Evolutionary conservation across 148 eudicot species (phyloP), one percentile per base, ranked within the genome.

Genomic region (Nyssa sinensis): DNA sequence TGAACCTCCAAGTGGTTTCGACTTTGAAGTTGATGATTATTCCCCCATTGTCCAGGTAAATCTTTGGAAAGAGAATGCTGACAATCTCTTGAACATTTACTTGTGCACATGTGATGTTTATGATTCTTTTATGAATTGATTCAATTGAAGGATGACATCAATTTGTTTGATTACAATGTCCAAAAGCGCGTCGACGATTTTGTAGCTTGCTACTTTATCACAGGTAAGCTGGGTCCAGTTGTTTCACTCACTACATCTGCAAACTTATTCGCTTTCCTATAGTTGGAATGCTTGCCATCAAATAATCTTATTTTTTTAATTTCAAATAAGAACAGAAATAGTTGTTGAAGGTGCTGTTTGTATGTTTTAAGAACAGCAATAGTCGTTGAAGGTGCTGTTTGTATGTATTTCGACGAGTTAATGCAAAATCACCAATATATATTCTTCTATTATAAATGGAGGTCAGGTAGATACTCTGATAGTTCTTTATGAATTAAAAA

Each of bases 91-190:
- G 67, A 28, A 16, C 61, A 37, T 19, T 70, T 61, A 37, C 11
- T 21, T 64, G 70, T 49, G 68, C 60, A 28, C 31, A 8, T 77
- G 25, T 67, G n/a, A 79, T 8, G 32, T 16, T 3, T 19, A 55
- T n/a, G 21, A 5, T 64, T 55, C 58, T 37, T n/a, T 77, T 81
- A 10, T 77, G 58, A 61, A 67, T 51, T n/a, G n/a, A n/a, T n/a
- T n/a, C n/a, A n/a, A n/a, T n/a, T 88, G 86, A 84, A 96, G 99
- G 99, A 96, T 86, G 83, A 96, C 80, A 78, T 84, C 73, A 74
- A 82, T 67, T 81, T 96, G 86, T 96, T 93, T 71, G 99, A 96
- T 83, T 96, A 96, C 86, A 96, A 96, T 81, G 99, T 96, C 70
- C 84, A 88, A 78, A 88, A 91, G 44, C 93, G 98, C 57, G 97